A percentile compares a stretch with the other conserved stretches of the same genome.
These are phyloP conservation scores for Oryza glaberrima DNA, from an alignment of 176 grass and related monocot species.

Conservation along the genomic window DNA sequence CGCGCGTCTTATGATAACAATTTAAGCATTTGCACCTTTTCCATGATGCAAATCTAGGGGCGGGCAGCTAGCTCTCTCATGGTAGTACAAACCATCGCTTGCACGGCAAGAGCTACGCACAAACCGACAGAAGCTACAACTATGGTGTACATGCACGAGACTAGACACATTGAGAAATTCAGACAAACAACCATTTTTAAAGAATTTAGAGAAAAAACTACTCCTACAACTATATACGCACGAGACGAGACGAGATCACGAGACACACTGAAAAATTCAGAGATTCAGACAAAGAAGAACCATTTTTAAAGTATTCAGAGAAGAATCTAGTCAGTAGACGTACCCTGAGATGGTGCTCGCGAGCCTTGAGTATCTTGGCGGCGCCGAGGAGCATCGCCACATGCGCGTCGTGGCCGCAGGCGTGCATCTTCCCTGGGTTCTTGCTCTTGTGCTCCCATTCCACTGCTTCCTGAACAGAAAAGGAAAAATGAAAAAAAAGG, in stretches of 20 bases:
- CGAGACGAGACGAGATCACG: neutral
- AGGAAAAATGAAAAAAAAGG: neutral
- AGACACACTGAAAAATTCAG: neutral
- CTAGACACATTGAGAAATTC: neutral
- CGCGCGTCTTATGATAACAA: constrained; percentile 38
- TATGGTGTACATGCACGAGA: neutral
- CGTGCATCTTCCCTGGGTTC: constrained; percentile 91
- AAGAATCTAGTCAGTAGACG: neutral
- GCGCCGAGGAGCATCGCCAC: constrained; percentile 98
- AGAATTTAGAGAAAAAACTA: no score
- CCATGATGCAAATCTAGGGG: constrained; percentile 10
- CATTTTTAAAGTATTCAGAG: neutral
- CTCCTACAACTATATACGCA: no score
- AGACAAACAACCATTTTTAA: neutral
- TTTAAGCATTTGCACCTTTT: neutral
- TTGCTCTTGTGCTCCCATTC: constrained; percentile 95
- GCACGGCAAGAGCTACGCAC: constrained; percentile 21
- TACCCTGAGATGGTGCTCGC: constrained; percentile 79
- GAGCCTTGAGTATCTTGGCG: constrained; percentile 79
- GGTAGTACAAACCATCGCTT: neutral
- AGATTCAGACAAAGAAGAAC: neutral
- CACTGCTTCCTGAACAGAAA: constrained; percentile 68
- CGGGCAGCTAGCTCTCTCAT: constrained; percentile 1
- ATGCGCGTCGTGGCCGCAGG: constrained; percentile 96
- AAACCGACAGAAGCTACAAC: neutral